Base-by-base conservation (phyloP, 2,329 filamentous ascomycete genomes). In the Clonostachys rosea region DNA sequence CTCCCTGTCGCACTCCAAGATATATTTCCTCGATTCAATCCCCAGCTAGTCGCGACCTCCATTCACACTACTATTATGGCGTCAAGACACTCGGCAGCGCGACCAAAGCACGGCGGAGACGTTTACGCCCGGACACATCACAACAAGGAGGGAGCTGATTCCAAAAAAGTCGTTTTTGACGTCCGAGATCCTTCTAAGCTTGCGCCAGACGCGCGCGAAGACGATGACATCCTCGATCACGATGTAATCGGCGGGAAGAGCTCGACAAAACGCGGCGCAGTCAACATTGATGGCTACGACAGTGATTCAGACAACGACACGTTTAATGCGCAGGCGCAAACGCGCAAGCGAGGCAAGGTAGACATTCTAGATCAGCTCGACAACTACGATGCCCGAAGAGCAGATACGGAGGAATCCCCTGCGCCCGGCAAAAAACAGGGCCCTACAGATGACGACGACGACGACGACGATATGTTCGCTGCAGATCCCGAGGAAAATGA, bases 211-310 rank as follows among this genome's bases (percentile, higher is more conserved):
- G 87, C 83, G 3, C 79, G 80, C 3, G 87, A 87, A 53, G 83
- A 69, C 18, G 76, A 91, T 56, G 81, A 83, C 0, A 79, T 92
- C 30, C 79, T 99, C 9, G 89, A 95, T 44, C 90, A 91, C 18
- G 94, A 97, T 61, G 91, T 96, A 37, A 96, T 97, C 54, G 91
- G 91, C 14, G 87, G 85, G 3, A 77, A 82, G 16, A 81, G 81
- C 2, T 82, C 84, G 10, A 89, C 90, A 1, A 96, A 96, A 65
- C 89, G 94, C 52, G 92, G 92, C 55, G 94, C 92, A 0, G 89
- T 99, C 47, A 96, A 97, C 60, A 83, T 99, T 39, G 94, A 97
- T 60, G 94, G 94, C 44, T 99, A 97, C 69, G 92, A 97, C 56
- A 94, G 87, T 10, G 94, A 99, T 67, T 95, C 92, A 3, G 82